Percentiles rank a stretch among this genome's conserved stretches.
These are phyloP conservation scores for Populus hybrid DNA, from an alignment of 441 rosid genomes.

Conservation along the genomic window DNA sequence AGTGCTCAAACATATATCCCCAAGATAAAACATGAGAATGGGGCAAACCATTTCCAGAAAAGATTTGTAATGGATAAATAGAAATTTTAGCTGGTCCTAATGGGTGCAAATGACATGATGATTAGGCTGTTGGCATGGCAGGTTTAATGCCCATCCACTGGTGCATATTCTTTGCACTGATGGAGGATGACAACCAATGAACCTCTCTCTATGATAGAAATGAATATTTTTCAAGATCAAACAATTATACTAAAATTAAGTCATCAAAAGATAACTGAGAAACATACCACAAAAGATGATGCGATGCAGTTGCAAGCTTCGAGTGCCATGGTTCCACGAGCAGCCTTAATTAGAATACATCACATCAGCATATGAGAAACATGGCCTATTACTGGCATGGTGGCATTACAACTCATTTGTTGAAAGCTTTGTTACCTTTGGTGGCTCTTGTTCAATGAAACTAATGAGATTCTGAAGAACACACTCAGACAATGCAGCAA, in stretches of 20 bases:
- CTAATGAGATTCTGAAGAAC: slow-evolving; percentile 50
- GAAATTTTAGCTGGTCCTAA: neutral
- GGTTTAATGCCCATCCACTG: neutral
- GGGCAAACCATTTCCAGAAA: no score
- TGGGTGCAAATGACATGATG: neutral
- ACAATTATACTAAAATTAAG: slow-evolving; percentile 2
- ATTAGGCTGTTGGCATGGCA: neutral
- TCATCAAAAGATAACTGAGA: slow-evolving; percentile 5
- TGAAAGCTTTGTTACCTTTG: slow-evolving; percentile 40
- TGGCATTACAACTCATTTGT: neutral
- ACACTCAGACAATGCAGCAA: slow-evolving; percentile 36
- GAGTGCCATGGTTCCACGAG: slow-evolving; percentile 74
- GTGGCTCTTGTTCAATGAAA: slow-evolving; percentile 59
- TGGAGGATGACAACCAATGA: neutral
- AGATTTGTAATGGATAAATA: no score
- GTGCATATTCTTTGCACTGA: neutral
- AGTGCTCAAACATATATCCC: no score
- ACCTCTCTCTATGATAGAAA: neutral
- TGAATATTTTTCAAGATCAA: neutral
- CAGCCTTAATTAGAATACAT: slow-evolving; percentile 39
- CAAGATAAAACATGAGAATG: no score
- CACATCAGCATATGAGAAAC: slow-evolving; percentile 22
- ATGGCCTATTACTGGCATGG: neutral
- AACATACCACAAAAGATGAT: slow-evolving; percentile 57
- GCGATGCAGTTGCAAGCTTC: slow-evolving; percentile 89